These are phyloP conservation scores for Amanita pseudoporphyria DNA, from an alignment of 768 basidiomycete genomes.

Conservation along the genomic window DNA sequence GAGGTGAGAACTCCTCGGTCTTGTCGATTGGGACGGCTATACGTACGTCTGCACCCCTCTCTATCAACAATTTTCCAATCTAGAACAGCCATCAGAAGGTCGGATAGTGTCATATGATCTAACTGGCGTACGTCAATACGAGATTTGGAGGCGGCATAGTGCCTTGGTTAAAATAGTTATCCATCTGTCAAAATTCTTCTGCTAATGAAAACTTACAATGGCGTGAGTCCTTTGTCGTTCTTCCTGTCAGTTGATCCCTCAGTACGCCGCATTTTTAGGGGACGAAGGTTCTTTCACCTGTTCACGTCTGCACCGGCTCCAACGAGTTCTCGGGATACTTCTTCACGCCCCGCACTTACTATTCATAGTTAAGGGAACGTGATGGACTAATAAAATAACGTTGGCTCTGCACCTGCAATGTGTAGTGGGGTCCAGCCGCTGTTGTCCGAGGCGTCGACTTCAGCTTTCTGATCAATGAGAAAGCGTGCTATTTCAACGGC, in stretches of 20 bases:
- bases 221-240: slow-evolving; percentile 77
- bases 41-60: slow-evolving; percentile 87
- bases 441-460: slow-evolving; percentile 56
- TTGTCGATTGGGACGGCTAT: slow-evolving; percentile 20
- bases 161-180: slow-evolving; percentile 35
- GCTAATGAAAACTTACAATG: slow-evolving; percentile 48
- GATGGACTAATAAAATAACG: background rate
- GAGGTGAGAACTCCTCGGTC: slow-evolving; percentile 23
- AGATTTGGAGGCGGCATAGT: slow-evolving; percentile 91
- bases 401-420: slow-evolving; percentile 47
- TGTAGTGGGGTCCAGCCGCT: slow-evolving; percentile 75
- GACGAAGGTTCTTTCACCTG: slow-evolving; percentile 22
- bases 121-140: slow-evolving; percentile 58
- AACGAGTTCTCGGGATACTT: slow-evolving; percentile 64
- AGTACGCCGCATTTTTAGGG: slow-evolving; percentile 8
- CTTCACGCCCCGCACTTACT: slow-evolving; percentile 80
- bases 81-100: slow-evolving; percentile 29
- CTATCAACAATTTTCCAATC: slow-evolving; percentile 83
- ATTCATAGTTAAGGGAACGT: slow-evolving; percentile 1
- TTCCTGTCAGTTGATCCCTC: slow-evolving; percentile 24
- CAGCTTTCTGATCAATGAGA: slow-evolving; percentile 61
- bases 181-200: slow-evolving; percentile 11
- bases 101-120: slow-evolving; percentile 13
- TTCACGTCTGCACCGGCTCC: slow-evolving; percentile 81
- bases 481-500: slow-evolving; percentile 56